A percentile compares a stretch with the other conserved stretches of the same genome.
These are phyloP conservation scores for Phytopythium mirpurense DNA, from an alignment of 352 stramenopile species.

Conservation along the genomic window DNA sequence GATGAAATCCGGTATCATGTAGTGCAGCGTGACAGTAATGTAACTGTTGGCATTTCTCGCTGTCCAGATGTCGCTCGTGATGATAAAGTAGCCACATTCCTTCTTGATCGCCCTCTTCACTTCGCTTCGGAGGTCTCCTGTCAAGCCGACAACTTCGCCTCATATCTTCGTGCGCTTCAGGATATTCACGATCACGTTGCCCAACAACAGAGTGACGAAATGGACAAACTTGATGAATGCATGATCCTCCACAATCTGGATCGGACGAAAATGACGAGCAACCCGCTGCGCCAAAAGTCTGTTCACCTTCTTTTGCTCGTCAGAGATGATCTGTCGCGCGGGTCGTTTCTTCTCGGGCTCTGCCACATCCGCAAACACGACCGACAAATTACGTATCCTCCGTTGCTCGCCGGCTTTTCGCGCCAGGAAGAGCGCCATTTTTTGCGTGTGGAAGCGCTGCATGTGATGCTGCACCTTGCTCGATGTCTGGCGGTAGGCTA, in stretches of 20 bases:
- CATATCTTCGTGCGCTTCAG: conserved; percentile 4
- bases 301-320: conserved; percentile 4
- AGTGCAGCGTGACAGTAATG: conserved; percentile 11
- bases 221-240: conserved; percentile 6
- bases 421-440: too few relatives aligned
- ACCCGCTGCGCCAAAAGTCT: conserved; percentile 5
- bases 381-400: too few relatives aligned
- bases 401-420: too few relatives aligned
- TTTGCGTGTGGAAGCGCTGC: too few relatives aligned
- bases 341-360: too few relatives aligned
- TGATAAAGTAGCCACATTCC: conserved; percentile 6
- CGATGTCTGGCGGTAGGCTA: too few relatives aligned
- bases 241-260: conserved; percentile 7
- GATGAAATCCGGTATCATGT: not conserved
- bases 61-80: conserved; percentile 12
- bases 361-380: too few relatives aligned
- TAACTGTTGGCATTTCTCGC: conserved; percentile 4
- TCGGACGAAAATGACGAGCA: conserved; percentile 8
- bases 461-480: too few relatives aligned
- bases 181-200: not conserved
- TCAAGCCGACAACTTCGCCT: conserved; percentile 1
- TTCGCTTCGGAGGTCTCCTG: not conserved
- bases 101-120: conserved; percentile 1
- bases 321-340: too few relatives aligned
- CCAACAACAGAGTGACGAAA: conserved; percentile 8